Evolutionary conservation across 1,284 basidiomycete species (phyloP).

Genomic region (Microbotryum silenes-acaulis): DNA sequence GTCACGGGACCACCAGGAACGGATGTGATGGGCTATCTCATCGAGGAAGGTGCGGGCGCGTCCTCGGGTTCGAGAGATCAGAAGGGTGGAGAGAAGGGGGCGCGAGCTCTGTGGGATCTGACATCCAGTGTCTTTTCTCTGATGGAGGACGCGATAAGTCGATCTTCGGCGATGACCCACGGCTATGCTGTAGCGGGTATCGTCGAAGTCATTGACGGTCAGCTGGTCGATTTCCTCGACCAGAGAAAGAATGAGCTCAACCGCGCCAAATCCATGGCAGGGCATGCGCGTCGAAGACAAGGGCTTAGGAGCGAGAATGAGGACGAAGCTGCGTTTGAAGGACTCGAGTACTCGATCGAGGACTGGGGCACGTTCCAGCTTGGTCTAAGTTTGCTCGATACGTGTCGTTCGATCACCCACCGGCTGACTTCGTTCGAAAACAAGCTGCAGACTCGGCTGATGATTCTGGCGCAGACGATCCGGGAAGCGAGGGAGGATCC

Average conservation of each 20-base stretch:
- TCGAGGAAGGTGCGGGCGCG: neutral
- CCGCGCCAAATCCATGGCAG: neutral
- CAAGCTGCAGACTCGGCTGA: constrained; percentile 56
- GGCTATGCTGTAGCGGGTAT: constrained; percentile 71
- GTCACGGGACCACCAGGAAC: constrained; percentile 39
- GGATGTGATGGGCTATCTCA: neutral
- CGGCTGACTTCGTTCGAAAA: constrained; percentile 60
- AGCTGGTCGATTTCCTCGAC: constrained; percentile 61
- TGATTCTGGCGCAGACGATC: constrained; percentile 52
- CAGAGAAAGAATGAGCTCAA: constrained; percentile 40
- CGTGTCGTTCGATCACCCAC: constrained; percentile 62
- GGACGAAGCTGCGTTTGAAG: constrained; percentile 53
- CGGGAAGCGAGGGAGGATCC: constrained; percentile 53
- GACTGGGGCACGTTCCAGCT: constrained; percentile 81
- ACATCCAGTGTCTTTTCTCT: constrained; percentile 47
- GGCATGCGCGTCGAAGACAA: neutral
- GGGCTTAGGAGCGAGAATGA: constrained; percentile 39
- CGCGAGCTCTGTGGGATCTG: constrained; percentile 55
- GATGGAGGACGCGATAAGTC: constrained; percentile 67
- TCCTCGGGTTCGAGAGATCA: neutral
- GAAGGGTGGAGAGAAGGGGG: constrained; percentile 45
- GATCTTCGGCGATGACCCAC: constrained; percentile 72
- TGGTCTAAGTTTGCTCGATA: constrained; percentile 69
- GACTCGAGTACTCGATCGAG: constrained; percentile 74
- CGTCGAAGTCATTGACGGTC: constrained; percentile 61